Conservation (phyloP, 495 filamentous ascomycete genomes). For the Penicillium lividum region DNA sequence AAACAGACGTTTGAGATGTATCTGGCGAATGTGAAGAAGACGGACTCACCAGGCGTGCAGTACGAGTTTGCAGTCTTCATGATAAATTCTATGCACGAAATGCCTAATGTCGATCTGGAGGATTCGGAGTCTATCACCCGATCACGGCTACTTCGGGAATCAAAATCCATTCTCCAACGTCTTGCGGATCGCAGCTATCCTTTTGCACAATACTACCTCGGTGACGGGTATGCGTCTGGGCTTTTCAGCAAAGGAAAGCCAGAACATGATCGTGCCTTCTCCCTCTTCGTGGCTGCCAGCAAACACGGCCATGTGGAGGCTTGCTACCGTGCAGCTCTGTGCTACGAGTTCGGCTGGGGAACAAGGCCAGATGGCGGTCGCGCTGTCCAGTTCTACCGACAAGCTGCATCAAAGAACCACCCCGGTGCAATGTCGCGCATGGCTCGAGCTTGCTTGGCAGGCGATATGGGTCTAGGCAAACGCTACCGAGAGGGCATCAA, state of each 20-base stretch:
- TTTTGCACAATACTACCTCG: slow-evolving; percentile 97
- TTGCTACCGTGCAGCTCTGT: slow-evolving; percentile 88
- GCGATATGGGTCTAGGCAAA: slow-evolving; percentile 80
- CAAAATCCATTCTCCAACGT: slow-evolving; percentile 81
- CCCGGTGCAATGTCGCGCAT: slow-evolving; percentile 93
- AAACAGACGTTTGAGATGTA: slow-evolving; percentile 98
- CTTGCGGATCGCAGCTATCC: slow-evolving; percentile 85
- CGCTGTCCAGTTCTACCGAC: slow-evolving; percentile 90
- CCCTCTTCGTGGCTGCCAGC: slow-evolving; percentile 86
- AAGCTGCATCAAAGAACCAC: slow-evolving; percentile 88
- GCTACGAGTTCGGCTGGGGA: slow-evolving; percentile 98
- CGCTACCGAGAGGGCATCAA: slow-evolving; percentile 92
- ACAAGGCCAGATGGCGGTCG: slow-evolving; percentile 83
- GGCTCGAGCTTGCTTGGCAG: slow-evolving; percentile 83
- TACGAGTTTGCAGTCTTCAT: slow-evolving; percentile 97
- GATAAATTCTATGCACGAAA: slow-evolving; percentile 78
- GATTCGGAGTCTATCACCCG: slow-evolving; percentile 49
- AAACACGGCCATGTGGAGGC: slow-evolving; percentile 98
- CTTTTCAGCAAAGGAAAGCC: slow-evolving; percentile 90
- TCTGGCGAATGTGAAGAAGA: slow-evolving; percentile 92
- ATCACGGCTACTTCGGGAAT: slow-evolving; percentile 78
- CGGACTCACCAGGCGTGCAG: slow-evolving; percentile 80
- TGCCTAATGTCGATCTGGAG: slow-evolving; percentile 42
- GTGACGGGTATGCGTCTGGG: slow-evolving; percentile 89
- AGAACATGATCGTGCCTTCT: slow-evolving; percentile 87